phyloP scores from a whole-genome alignment of 495 filamentous ascomycete species.

The Pyrenopolyporus hunteri region DNA sequence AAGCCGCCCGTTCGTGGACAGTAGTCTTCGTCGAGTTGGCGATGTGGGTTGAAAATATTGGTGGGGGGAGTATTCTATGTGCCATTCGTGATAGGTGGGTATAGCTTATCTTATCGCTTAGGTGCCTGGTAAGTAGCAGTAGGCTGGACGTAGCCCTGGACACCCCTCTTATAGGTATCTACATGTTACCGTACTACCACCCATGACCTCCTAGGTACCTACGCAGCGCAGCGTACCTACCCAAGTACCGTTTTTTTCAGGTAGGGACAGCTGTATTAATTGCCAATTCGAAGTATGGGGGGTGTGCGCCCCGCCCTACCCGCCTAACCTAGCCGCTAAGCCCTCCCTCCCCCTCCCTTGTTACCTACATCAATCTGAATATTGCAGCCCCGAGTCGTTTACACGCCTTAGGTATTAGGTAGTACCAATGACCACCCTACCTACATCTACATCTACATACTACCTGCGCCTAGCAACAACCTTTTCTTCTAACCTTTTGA shows the following conservation, averaged over 20 bases:
- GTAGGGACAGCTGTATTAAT: too few species aligned
- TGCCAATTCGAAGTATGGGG: not conserved
- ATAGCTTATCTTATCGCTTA: conserved; percentile 25
- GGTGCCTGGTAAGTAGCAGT: not conserved
- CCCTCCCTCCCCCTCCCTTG: conserved; percentile 10
- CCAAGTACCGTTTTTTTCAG: too few species aligned
- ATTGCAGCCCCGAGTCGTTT: conserved; percentile 18
- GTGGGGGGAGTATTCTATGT: conserved; percentile 3
- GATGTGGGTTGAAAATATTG: conserved; percentile 24
- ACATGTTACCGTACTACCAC: too few species aligned
- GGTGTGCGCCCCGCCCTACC: conserved; percentile 8
- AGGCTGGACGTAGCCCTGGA: too few species aligned
- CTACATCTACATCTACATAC: too few species aligned
- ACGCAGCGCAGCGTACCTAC: not conserved
- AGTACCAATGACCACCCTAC: too few species aligned
- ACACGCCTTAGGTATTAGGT: too few species aligned
- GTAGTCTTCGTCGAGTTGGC: conserved; percentile 1
- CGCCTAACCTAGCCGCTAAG: conserved; percentile 27
- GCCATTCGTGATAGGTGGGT: not conserved
- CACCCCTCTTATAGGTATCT: too few species aligned
- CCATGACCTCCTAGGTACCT: not conserved
- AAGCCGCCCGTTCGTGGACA: not conserved
- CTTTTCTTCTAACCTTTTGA: conserved; percentile 13
- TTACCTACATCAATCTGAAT: conserved; percentile 13
- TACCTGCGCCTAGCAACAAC: conserved; percentile 21